phyloP scores from a whole-genome alignment of 2,329 filamentous ascomycete genomes.

The Juglanconis oblonga region DNA sequence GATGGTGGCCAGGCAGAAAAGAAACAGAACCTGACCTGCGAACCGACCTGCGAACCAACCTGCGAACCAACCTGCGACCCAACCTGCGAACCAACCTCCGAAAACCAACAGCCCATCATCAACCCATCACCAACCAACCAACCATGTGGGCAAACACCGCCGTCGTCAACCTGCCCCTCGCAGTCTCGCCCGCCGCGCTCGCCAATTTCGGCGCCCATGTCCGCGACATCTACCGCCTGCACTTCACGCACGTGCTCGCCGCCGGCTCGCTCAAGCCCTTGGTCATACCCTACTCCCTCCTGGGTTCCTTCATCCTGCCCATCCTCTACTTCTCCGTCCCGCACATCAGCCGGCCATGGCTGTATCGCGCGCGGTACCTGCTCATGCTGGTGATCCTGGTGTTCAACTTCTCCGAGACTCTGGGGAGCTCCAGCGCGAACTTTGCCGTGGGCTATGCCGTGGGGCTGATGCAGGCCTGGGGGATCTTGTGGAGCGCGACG shows the following conservation, averaged over 20 bases:
- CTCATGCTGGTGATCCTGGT: slow-evolving; percentile 41
- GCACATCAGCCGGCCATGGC: slow-evolving; percentile 47
- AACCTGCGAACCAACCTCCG: no score
- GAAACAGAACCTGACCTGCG: no score
- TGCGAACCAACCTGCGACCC: no score
- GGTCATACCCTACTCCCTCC: slow-evolving; percentile 49
- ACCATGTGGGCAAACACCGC: slow-evolving; percentile 8
- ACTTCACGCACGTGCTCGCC: slow-evolving; percentile 28
- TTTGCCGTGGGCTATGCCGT: slow-evolving; percentile 47
- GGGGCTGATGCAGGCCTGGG: slow-evolving; percentile 50
- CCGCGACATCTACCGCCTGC: slow-evolving; percentile 13
- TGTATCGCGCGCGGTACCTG: slow-evolving; percentile 49
- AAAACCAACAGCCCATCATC: no score
- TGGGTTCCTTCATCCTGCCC: slow-evolving; percentile 47
- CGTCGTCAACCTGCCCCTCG: slow-evolving; percentile 1
- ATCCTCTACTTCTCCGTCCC: slow-evolving; percentile 55
- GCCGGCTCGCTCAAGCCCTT: slow-evolving; percentile 44
- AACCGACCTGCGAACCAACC: no score
- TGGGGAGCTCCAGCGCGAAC: slow-evolving; percentile 46
- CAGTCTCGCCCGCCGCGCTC: neutral
- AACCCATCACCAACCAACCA: no score
- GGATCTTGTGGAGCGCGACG: slow-evolving; percentile 45
- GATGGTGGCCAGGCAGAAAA: no score
- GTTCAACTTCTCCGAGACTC: slow-evolving; percentile 43
- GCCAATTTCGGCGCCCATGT: slow-evolving; percentile 13